Percentiles rank a stretch among this genome's conserved stretches.
Conservation (phyloP, 305 asterid species). For the Stenogyne calaminthoides region DNA sequence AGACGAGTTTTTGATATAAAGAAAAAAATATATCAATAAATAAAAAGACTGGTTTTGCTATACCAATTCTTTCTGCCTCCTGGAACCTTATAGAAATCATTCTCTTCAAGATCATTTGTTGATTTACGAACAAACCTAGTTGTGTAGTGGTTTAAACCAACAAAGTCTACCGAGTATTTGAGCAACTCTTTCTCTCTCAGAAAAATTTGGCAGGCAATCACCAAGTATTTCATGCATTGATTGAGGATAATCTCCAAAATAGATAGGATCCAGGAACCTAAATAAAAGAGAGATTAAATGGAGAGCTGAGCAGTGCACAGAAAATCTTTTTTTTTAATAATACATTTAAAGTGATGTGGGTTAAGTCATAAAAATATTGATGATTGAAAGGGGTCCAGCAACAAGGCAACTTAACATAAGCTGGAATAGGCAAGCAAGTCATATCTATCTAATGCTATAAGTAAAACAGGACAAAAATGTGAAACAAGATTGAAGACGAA, state of each 20-base stretch:
- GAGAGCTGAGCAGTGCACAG: neutral
- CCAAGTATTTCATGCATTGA: constrained; percentile 55
- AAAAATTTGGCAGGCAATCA: constrained; percentile 55
- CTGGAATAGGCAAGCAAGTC: neutral
- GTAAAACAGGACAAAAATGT: neutral
- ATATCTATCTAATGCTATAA: neutral
- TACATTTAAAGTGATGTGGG: neutral
- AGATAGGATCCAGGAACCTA: constrained; percentile 69
- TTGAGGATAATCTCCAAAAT: constrained; percentile 55
- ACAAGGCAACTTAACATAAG: constrained; percentile 1
- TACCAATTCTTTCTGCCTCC: constrained; percentile 60
- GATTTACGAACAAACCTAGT: constrained; percentile 52
- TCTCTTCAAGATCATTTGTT: constrained; percentile 37
- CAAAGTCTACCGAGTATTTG: constrained; percentile 49
- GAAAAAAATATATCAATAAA: constrained; percentile 9
- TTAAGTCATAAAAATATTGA: neutral
- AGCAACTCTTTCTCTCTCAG: constrained; percentile 51
- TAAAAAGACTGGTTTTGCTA: constrained; percentile 1
- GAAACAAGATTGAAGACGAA: neutral
- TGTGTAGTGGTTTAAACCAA: constrained; percentile 64
- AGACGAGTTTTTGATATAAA: neutral
- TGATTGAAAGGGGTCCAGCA: constrained; percentile 7
- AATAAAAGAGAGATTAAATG: constrained; percentile 16
- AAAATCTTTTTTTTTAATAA: neutral
- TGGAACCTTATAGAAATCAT: constrained; percentile 50